Percentiles rank a stretch among this genome's conserved stretches.
phyloP scores from a whole-genome alignment of 2,329 filamentous ascomycete species.

The Trichocomaceae sp. region DNA sequence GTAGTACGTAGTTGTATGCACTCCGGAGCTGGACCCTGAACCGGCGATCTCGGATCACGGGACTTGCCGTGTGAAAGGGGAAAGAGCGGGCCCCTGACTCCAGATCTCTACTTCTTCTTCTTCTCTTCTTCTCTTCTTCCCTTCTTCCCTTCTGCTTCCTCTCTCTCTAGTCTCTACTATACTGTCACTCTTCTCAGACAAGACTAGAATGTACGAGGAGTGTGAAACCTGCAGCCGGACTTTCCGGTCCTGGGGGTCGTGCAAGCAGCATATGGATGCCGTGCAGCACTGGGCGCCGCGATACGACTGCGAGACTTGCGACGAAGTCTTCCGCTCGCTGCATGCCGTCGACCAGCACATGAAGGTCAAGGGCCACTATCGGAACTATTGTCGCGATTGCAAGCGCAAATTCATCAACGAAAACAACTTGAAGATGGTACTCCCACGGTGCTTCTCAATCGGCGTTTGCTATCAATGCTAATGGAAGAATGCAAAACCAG shows the following conservation, averaged over 20 bases:
- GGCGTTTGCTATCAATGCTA: not conserved
- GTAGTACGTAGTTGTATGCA: no score
- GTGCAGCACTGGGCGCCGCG: conserved; percentile 17
- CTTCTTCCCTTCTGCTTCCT: not conserved
- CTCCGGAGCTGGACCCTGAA: no score
- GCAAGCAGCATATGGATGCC: conserved; percentile 21
- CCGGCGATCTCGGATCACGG: no score
- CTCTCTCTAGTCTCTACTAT: not conserved
- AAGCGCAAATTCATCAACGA: conserved; percentile 24
- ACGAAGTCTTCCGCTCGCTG: conserved; percentile 19
- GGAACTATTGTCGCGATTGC: conserved; percentile 27
- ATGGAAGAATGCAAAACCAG: conserved; percentile 28
- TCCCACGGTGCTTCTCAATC: not conserved
- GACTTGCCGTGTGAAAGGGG: not conserved
- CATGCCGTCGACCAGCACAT: conserved; percentile 26
- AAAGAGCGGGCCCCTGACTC: not conserved
- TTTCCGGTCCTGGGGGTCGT: conserved; percentile 14
- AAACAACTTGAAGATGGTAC: conserved; percentile 28
- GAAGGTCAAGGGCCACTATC: conserved; percentile 21
- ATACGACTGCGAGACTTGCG: conserved; percentile 28
- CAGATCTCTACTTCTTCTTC: not conserved
- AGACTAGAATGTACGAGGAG: not conserved
- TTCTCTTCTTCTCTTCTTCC: no score
- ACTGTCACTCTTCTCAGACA: no score
- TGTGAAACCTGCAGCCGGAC: conserved; percentile 21